A percentile compares a stretch with the other conserved stretches of the same genome.
phyloP scores from a whole-genome alignment of 2,329 filamentous ascomycete genomes.

The Raffaelea deltoideospora region DNA sequence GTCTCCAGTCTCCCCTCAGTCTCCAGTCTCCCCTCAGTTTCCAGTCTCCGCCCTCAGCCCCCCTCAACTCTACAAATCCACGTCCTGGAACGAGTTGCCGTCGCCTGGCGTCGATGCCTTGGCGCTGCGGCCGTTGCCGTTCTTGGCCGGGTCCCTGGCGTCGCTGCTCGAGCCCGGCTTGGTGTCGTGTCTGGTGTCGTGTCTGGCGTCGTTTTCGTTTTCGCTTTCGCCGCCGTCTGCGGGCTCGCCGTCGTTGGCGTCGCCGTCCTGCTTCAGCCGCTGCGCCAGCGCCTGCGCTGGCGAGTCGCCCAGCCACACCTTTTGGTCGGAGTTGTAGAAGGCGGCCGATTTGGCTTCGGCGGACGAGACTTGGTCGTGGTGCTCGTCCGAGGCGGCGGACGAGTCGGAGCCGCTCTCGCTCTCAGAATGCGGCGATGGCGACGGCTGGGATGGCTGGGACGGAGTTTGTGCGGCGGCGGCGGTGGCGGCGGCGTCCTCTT shows the following conservation, averaged over 20 bases:
- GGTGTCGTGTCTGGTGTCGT: too few relatives aligned
- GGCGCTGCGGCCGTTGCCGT: conserved; percentile 8
- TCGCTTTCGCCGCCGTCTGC: conserved; percentile 14
- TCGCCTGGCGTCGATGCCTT: conserved; percentile 30
- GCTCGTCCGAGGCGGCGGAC: neutral
- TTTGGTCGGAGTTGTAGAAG: conserved; percentile 32
- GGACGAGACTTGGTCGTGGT: conserved; percentile 12
- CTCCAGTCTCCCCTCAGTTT: neutral
- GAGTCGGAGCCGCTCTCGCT: conserved; percentile 6
- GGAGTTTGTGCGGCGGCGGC: neutral
- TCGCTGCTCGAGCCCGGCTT: too few relatives aligned
- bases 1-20: neutral
- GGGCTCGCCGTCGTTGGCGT: conserved; percentile 10
- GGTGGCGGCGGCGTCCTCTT: neutral
- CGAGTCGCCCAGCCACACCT: conserved; percentile 37
- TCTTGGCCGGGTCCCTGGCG: too few relatives aligned
- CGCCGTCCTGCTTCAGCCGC: conserved; percentile 19
- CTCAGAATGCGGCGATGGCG: conserved; percentile 6
- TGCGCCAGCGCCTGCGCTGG: conserved; percentile 31
- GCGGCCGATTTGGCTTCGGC: conserved; percentile 16
- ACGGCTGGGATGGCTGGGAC: neutral
- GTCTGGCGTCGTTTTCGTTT: conserved; percentile 18
- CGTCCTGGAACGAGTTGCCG: conserved; percentile 47
- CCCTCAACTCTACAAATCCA: conserved; percentile 29
- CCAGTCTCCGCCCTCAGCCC: neutral